Base-by-base conservation (phyloP, 192 early-diverging fungal species). In the Rhizophlyctis rosea region DNA sequence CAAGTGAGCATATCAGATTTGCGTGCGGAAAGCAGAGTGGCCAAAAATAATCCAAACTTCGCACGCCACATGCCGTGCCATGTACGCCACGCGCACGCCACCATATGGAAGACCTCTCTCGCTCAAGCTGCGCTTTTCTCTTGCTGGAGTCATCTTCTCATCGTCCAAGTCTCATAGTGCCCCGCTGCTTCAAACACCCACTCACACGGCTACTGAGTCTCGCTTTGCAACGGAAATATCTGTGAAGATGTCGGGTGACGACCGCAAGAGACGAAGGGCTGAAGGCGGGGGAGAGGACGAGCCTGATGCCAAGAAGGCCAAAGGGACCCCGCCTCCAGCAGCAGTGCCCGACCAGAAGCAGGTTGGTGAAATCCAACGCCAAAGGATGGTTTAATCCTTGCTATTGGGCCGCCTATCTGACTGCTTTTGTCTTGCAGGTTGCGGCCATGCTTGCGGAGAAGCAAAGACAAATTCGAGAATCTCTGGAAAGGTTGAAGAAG, bases 401-500 rank as follows among this genome's bases (percentile, higher is more conserved):
- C 7, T 25, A 4, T 28, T 34, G 13, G 7, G 9, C 50, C 27
- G 5, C 50, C 23, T 52, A 24, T 7, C 18, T 11, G 5, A 11
- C n/a, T 7, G 5, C 50, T 52, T 7, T 23, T 51, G 24, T 31
- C 24, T n/a, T 25, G 61, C 67, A 81, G 79, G 73, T 78, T 34
- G 70, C 70, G 36, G 76, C 71, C 9, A 63, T 76, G 68, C 66
- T 84, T 33, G 82, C 76, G 2, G 57, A 75, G 34, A 87, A 86
- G 76, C 67, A 81, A 25, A 78, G 78, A 27, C 86, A 90, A 54
- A 84, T 88, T 34, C 68, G 81, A 34, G 80, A 85, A 3, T 83
- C 82, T 47, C 71, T 90, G 57, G 88, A 87, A n/a, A 72, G 61
- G 24, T 69, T 86, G 68, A 79, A 75, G 61, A 64, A 64, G 28